Base-by-base conservation (phyloP, 2,329 filamentous ascomycete species). In the Beauveria pseudobassiana region DNA sequence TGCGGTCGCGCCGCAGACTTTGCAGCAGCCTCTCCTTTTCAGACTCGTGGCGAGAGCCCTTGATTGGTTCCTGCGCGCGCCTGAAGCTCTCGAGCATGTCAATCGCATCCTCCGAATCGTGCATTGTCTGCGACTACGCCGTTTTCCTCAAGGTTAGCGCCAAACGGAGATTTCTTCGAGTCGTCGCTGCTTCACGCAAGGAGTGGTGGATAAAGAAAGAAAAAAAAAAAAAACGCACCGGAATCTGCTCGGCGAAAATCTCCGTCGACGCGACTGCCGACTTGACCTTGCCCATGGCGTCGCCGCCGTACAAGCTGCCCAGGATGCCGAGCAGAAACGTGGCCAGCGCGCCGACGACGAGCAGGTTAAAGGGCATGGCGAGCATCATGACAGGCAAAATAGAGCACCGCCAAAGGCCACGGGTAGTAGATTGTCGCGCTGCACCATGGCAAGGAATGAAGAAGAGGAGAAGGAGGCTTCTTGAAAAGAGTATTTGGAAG, bases 171-270 rank as follows among this genome's bases (percentile, higher is more conserved):
- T 30, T 16, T 40, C n/a, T 8, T 24, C 2, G 22, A 22, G 22
- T 22, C 22, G 22, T 28, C 26, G 26, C 26, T 28, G 26, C 26
- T 28, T 28, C 28, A 30, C 28, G 9, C 28, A 30, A 30, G 6
- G 9, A 7, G 40, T 2, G 22, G 24, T 22, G 28, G 24, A 34
- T 40, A 14, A n/a, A 7, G 49, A 28, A 16, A 7, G 22, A 14
- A 26, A 14, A 22, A 9, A 26, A 14, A 22, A 9, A 5, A 14
- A 24, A 10, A 49, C 54, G 54, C 43, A 59, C 58, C 9, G 58
- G 58, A 46, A 54, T 61, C 49, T 61, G 49, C 42, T 61, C 58
- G 20, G 58, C 58, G 16, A 61, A 61, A 3, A 61, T 28, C 34
- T 61, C n/a, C 8, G 58, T 48, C 18, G 49, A 53, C 1, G 14